Percentiles rank a stretch among this genome's conserved stretches.
Conservation (phyloP, 75 land plant species). For the Cunninghamia lanceolata region DNA sequence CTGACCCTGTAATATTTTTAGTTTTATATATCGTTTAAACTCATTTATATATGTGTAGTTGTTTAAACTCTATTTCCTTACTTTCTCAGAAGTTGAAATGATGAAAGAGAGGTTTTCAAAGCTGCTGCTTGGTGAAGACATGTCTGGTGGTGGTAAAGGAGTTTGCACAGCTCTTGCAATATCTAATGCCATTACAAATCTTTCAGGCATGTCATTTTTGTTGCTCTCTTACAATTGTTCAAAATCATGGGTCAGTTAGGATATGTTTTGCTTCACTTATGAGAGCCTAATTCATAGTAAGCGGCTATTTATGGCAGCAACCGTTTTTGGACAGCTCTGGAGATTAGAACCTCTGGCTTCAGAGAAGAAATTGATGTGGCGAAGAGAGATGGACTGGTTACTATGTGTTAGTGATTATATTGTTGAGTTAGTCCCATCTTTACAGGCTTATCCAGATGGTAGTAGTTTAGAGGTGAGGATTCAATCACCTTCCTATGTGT, state of each 20-base stretch:
- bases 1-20: background rate
- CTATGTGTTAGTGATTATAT: slow-evolving; percentile 56
- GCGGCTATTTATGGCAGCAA: slow-evolving; percentile 19
- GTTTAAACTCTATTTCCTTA: background rate
- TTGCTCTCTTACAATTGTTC: background rate
- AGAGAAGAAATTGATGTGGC: slow-evolving; percentile 50
- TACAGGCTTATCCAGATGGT: slow-evolving; percentile 46
- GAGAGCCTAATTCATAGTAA: background rate
- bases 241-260: background rate
- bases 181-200: slow-evolving; percentile 48
- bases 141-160: slow-evolving; percentile 51
- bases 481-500: background rate
- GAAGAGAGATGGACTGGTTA: slow-evolving; percentile 56
- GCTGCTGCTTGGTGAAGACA: slow-evolving; percentile 42
- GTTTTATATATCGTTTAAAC: background rate
- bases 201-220: slow-evolving; percentile 22
- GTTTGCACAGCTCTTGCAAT: slow-evolving; percentile 42
- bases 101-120: slow-evolving; percentile 50
- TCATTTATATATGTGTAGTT: background rate
- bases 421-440: slow-evolving; percentile 49
- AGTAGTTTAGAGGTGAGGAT: slow-evolving; percentile 38
- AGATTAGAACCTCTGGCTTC: slow-evolving; percentile 44
- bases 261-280: background rate
- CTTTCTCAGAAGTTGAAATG: slow-evolving; percentile 40
- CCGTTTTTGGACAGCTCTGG: slow-evolving; percentile 56